Conservation (phyloP, 2,329 filamentous ascomycete species). For the Xylariales sp. region DNA sequence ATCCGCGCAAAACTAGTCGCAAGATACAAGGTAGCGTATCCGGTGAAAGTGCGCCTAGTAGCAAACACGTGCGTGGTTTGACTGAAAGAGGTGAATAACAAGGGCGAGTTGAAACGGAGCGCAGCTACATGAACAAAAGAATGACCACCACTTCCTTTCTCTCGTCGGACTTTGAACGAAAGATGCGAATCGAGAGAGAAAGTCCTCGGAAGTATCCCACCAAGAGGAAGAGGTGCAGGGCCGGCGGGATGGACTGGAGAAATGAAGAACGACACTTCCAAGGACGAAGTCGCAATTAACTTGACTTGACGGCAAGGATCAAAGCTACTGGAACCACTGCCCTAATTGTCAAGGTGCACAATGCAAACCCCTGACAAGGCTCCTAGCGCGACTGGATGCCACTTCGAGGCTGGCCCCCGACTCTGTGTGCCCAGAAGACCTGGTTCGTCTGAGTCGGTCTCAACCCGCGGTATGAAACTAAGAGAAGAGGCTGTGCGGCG, state of each 20-base stretch:
- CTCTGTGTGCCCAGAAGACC: neutral
- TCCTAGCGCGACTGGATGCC: constrained; percentile 5
- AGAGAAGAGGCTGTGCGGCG: constrained; percentile 6
- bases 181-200: constrained; percentile 3
- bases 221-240: neutral
- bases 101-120: neutral
- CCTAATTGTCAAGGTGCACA: constrained; percentile 3
- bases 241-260: neutral
- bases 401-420: constrained; percentile 1
- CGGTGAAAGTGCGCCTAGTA: too few relatives aligned
- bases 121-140: constrained; percentile 1
- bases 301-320: neutral
- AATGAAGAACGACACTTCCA: constrained; percentile 6
- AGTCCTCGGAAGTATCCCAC: constrained; percentile 2
- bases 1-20: too few relatives aligned
- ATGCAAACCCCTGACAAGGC: constrained; percentile 9
- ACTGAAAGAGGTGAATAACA: neutral
- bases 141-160: constrained; percentile 1
- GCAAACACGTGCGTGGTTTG: constrained; percentile 1
- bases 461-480: constrained; percentile 5
- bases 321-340: neutral
- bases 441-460: constrained; percentile 1
- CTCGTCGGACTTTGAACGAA: constrained; percentile 1
- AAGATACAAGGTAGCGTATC: too few relatives aligned
- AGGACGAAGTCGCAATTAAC: constrained; percentile 9